A percentile compares a stretch with the other conserved stretches of the same genome.
These are phyloP conservation scores for Hypoxylon crocopeplum DNA, from an alignment of 495 filamentous ascomycete genomes.

Conservation along the genomic window DNA sequence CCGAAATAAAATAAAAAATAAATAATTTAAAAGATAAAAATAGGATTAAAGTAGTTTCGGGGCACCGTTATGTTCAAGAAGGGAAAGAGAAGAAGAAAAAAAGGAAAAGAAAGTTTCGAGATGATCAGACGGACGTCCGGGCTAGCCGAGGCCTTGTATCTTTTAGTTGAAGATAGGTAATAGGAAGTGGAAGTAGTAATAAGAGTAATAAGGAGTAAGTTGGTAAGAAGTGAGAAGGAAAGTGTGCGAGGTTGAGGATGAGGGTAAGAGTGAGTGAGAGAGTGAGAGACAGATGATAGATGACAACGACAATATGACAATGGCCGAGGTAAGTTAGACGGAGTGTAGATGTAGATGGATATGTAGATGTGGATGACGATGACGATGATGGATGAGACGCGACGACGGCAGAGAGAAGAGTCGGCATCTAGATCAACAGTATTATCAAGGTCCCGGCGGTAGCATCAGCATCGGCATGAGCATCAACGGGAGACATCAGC, in stretches of 20 bases:
- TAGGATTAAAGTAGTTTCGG: conserved; percentile 16
- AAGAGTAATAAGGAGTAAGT: conserved; percentile 11
- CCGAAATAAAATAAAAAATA: conserved; percentile 6
- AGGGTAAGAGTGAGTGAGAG: not conserved
- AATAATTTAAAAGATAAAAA: conserved; percentile 13
- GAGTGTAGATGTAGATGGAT: not conserved
- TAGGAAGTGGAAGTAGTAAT: not conserved
- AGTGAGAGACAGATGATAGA: not conserved
- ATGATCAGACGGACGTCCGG: conserved; percentile 36
- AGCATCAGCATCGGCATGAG: conserved; percentile 4
- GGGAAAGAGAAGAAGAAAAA: conserved; percentile 16
- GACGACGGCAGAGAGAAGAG: not conserved
- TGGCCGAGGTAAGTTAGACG: not conserved
- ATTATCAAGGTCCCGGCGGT: conserved; percentile 3
- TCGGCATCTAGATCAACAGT: conserved; percentile 25
- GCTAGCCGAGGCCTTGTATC: conserved; percentile 23
- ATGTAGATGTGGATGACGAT: conserved; percentile 8
- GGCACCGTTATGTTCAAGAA: conserved; percentile 31
- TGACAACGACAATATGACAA: not conserved
- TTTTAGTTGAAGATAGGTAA: conserved; percentile 4
- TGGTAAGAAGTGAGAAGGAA: not conserved
- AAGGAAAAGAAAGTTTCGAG: not conserved
- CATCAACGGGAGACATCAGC: conserved; percentile 2
- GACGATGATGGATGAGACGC: not conserved
- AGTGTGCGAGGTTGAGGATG: conserved; percentile 9